Base-by-base conservation (phyloP, 2,329 filamentous ascomycete species). In the Incumbomyces delicatus region DNA sequence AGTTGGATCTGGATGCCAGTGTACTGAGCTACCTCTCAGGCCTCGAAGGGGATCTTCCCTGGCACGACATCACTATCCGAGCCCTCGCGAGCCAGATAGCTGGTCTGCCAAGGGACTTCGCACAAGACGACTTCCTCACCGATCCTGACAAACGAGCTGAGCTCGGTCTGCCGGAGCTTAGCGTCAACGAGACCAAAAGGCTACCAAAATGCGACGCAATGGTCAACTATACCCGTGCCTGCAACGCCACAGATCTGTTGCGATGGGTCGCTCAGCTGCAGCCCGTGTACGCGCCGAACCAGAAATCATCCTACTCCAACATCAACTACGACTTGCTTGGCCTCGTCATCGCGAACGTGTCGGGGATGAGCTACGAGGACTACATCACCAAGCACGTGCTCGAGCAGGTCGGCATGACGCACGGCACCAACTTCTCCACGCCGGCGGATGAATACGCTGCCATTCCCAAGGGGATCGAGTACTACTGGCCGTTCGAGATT, bases 261-360 rank as follows among this genome's bases (percentile, higher is more conserved):
- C 10, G 6, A 5, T 45, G 34, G 22, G 34, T 38, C 8, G 29
- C 41, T 10, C 32, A 30, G 31, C 46, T 43, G 17, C 36, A 16
- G 10, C 55, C 57, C 2, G 29, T 58, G 12, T 61, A 56, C 48
- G 36, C 52, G 2, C 58, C 58, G 1, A 58, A 58, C 31, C 48
- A 52, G 14, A 57, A 58, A 35, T 53, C 50, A 6, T 55, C 55
- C 10, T 61, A 61, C 41, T 59, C 55, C 14, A 61, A 61, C 41
- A 47, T 59, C 17, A 58, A 56, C n/a, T 61, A 55, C 31, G 54
- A 59, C 14, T 49, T 61, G 13, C 50, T 61, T 4, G 59, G 59
- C 2, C 44, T 60, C 8, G 57, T 60, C 1, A 44, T 61, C 2
- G 49, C 52, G 17, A 59, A 60, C 22, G 56, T 60, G 22, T 57